These are phyloP conservation scores for Ophiobolus disseminans DNA, from an alignment of 2,329 filamentous ascomycete genomes.

Conservation along the genomic window DNA sequence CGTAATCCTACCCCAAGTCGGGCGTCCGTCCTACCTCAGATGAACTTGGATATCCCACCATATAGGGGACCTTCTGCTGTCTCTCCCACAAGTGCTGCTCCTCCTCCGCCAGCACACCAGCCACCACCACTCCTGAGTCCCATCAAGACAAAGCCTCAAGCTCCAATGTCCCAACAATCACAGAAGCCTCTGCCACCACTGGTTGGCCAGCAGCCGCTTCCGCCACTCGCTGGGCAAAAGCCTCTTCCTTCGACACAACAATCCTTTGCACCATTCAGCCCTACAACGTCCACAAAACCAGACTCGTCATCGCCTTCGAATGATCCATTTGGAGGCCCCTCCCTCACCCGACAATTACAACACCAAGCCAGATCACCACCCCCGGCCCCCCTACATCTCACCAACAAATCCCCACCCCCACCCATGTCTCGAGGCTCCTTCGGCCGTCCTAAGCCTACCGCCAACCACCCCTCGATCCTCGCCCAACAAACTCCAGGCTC, in stretches of 20 bases:
- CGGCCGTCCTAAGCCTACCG: slow-evolving; percentile 35
- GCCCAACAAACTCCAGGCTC: slow-evolving; percentile 55
- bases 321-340: slow-evolving; percentile 40
- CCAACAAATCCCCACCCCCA: slow-evolving; percentile 28
- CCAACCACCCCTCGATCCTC: slow-evolving; percentile 22
- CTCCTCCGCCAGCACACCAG: slow-evolving; percentile 27
- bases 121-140: slow-evolving; percentile 32
- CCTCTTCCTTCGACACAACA: slow-evolving; percentile 34
- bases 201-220: slow-evolving; percentile 33
- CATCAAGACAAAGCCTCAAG: slow-evolving; percentile 19
- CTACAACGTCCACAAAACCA: slow-evolving; percentile 20
- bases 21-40: slow-evolving; percentile 39
- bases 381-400: slow-evolving; percentile 16
- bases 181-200: slow-evolving; percentile 31
- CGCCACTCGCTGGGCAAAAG: slow-evolving; percentile 32
- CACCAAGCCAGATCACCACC: slow-evolving; percentile 12
- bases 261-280: slow-evolving; percentile 26
- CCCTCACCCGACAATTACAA: slow-evolving; percentile 13
- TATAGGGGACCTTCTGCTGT: slow-evolving; percentile 35
- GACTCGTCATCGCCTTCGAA: slow-evolving; percentile 34
- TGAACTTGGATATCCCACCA: slow-evolving; percentile 46
- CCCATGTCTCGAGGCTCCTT: slow-evolving; percentile 39
- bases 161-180: slow-evolving; percentile 13
- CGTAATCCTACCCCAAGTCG: slow-evolving; percentile 43
- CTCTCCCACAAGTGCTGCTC: slow-evolving; percentile 12